Evolutionary conservation across 2,329 filamentous ascomycete genomes (phyloP).

Genomic region (Moelleriella libera): DNA sequence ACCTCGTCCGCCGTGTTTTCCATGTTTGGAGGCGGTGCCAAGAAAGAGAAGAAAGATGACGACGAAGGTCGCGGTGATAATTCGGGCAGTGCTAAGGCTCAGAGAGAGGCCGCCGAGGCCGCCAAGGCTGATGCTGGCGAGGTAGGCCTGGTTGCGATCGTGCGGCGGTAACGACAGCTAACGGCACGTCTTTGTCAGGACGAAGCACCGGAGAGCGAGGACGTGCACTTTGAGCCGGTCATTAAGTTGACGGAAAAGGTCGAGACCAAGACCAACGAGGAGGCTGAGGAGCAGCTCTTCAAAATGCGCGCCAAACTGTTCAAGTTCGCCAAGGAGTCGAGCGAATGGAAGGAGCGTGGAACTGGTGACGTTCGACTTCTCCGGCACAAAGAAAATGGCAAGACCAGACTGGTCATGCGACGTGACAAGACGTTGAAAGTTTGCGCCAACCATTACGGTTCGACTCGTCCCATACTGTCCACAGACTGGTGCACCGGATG

Average conservation of each 20-base stretch:
- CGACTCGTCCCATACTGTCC: slow-evolving; percentile 17
- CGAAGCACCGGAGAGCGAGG: slow-evolving; percentile 71
- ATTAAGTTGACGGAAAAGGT: slow-evolving; percentile 94
- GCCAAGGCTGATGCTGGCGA: slow-evolving; percentile 44
- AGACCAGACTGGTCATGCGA: slow-evolving; percentile 96
- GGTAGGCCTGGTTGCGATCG: slow-evolving; percentile 21
- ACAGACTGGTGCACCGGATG: not conserved
- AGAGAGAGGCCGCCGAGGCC: slow-evolving; percentile 49
- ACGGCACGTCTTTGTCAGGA: slow-evolving; percentile 31
- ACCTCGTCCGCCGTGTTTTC: slow-evolving; percentile 67
- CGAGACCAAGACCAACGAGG: slow-evolving; percentile 95
- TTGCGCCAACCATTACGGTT: slow-evolving; percentile 99
- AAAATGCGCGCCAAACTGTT: slow-evolving; percentile 99
- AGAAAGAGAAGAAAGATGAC: slow-evolving; percentile 85
- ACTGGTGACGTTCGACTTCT: slow-evolving; percentile 91
- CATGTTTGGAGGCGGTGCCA: slow-evolving; percentile 96
- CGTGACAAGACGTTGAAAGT: slow-evolving; percentile 99
- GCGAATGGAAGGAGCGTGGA: slow-evolving; percentile 98
- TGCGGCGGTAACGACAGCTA: not conserved
- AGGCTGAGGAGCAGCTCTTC: slow-evolving; percentile 92
- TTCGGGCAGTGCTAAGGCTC: slow-evolving; percentile 77
- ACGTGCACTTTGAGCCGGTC: slow-evolving; percentile 95
- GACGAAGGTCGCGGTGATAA: slow-evolving; percentile 70
- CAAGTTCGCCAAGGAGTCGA: slow-evolving; percentile 83
- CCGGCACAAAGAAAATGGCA: slow-evolving; percentile 98